Conservation (phyloP, 495 filamentous ascomycete species). For the Acidiella bohemica region DNA sequence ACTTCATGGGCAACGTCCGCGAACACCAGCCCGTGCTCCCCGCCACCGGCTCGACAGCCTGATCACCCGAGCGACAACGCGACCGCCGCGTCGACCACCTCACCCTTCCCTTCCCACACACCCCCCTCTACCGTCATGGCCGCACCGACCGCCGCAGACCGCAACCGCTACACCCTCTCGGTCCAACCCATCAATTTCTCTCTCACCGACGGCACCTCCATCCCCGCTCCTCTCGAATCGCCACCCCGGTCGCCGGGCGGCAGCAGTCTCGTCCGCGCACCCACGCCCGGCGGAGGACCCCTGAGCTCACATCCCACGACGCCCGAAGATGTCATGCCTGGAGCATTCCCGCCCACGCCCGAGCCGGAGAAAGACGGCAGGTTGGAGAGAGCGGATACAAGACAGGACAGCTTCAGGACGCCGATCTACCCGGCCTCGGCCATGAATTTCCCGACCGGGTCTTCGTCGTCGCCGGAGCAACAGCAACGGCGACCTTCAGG, state of each 20-base stretch:
- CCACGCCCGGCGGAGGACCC: slow-evolving; percentile 29
- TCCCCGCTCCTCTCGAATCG: slow-evolving; percentile 26
- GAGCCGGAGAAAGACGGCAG: not conserved
- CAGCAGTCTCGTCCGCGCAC: slow-evolving; percentile 19
- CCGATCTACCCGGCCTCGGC: slow-evolving; percentile 17
- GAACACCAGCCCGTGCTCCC: too few relatives aligned
- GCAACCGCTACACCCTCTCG: slow-evolving; percentile 23
- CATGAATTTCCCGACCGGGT: slow-evolving; percentile 10
- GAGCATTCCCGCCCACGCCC: slow-evolving; percentile 10
- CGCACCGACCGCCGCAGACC: too few relatives aligned
- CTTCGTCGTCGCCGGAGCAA: slow-evolving; percentile 1
- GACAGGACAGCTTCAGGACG: slow-evolving; percentile 10
- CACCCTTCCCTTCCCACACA: too few relatives aligned
- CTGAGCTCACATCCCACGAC: slow-evolving; percentile 31
- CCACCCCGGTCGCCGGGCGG: slow-evolving; percentile 18
- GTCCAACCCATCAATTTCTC: slow-evolving; percentile 27
- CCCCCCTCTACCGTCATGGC: too few relatives aligned
- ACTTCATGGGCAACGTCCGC: too few relatives aligned
- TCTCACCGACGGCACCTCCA: slow-evolving; percentile 29
- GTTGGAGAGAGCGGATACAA: slow-evolving; percentile 1
- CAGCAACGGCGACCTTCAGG: slow-evolving; percentile 20
- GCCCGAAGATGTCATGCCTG: slow-evolving; percentile 10
- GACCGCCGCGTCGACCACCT: too few relatives aligned
- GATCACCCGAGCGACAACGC: too few relatives aligned
- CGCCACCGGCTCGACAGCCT: too few relatives aligned